phyloP scores from a whole-genome alignment of 371 early-diverging fungal species.

The Circinella umbellata region DNA sequence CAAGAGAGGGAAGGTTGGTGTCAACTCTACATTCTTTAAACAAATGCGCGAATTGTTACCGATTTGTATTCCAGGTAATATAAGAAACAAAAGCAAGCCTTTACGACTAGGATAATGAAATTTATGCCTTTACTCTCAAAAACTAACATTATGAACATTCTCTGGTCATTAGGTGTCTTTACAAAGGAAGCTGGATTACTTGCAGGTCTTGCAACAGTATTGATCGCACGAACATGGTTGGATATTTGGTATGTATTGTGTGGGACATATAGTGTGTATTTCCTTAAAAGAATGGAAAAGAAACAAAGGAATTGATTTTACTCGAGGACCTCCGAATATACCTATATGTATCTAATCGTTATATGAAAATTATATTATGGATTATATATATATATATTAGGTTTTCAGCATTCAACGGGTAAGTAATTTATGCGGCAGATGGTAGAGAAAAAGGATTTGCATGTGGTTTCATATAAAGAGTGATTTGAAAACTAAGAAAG shows the following conservation, averaged over 20 bases:
- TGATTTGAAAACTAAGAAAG: too few relatives aligned
- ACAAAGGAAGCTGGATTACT: constrained; percentile 74
- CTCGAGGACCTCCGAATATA: neutral
- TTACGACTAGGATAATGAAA: neutral
- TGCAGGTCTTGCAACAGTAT: constrained; percentile 60
- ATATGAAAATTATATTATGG: neutral
- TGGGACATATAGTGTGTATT: too few relatives aligned
- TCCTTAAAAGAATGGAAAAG: too few relatives aligned
- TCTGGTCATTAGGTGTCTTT: constrained; percentile 43
- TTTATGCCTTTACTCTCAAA: neutral
- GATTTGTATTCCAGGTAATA: constrained; percentile 69
- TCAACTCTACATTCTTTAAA: constrained; percentile 73
- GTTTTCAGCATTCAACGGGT: constrained; percentile 77
- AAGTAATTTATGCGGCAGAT: constrained; percentile 12
- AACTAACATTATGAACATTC: too few relatives aligned
- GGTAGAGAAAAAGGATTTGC: too few relatives aligned
- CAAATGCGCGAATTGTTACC: constrained; percentile 80
- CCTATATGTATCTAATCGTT: neutral
- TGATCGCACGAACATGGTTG: constrained; percentile 77
- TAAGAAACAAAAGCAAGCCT: neutral
- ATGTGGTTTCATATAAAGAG: too few relatives aligned
- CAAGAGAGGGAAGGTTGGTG: constrained; percentile 57
- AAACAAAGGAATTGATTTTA: neutral
- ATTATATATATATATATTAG: constrained; percentile 19
- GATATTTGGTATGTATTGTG: constrained; percentile 61